Evolutionary conservation across 371 early-diverging fungal genomes (phyloP), one percentile per base, ranked within the genome.

Genomic region (Mucor irregularis): DNA sequence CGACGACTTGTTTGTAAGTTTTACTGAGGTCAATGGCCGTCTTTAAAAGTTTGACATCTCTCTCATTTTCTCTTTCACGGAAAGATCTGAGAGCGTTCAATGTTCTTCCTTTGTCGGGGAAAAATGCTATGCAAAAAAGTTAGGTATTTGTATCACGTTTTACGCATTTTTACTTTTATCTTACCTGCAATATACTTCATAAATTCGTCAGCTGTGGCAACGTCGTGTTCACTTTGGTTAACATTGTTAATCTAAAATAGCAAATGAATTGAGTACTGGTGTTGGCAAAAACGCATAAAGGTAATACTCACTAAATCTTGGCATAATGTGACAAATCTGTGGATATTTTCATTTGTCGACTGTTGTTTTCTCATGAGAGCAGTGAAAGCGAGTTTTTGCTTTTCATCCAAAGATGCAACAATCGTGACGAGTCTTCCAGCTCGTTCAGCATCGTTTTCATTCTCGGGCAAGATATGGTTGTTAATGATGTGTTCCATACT

Each of bases 351-450:
- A 34, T 75, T 77, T 37, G 66, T 63, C 74, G 64, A 44, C 28
- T 73, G 75, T 51, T 86, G 86, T 14, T 80, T 74, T 11, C 71
- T 66, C 35, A 88, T 61, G 8, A 86, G 59, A 9, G 69, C 77
- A 24, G 73, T 50, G 49, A 89, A 87, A 0, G 84, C 89, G 26
- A 68, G 62, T 37, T 63, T 62, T 42, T 86, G 81, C 43, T 71
- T 69, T 16, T 70, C 69, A n/a, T 75, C 73, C 47, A 89, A 64
- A 0, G 65, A 58, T 6, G 58, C 67, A 26, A 85, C 31, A 0
- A 89, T 74, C 4, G 64, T 58, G 2, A 91, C 62, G 14, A 89
- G 49, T 42, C 90, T 81, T 8, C 82, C 78, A 0, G 84, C 78
- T 42, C 89, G 64, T n/a, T 69, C 72, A 0, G 40, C 53, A 37